Percentiles rank a stretch among this genome's conserved stretches.
Evolutionary conservation across 352 stramenopile genomes (phyloP).

Genomic region (Phytophthora nicotianae): DNA sequence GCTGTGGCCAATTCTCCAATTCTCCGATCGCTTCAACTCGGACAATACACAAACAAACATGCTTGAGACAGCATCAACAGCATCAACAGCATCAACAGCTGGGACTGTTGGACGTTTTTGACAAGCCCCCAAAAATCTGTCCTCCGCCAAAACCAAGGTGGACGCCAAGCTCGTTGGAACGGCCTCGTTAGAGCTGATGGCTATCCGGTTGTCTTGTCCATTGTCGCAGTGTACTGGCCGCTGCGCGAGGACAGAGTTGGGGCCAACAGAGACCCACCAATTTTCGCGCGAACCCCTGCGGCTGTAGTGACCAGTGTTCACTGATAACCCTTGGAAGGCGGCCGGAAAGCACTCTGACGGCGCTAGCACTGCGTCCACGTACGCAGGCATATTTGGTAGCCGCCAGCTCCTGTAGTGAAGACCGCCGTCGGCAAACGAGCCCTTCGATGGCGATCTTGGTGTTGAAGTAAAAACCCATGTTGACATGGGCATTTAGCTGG

Average conservation of each 20-base stretch:
- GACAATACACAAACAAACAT: not conserved
- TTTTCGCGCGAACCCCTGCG: constrained; percentile 17
- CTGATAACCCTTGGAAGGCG: constrained; percentile 6
- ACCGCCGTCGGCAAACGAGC: constrained; percentile 8
- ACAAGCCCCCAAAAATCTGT: too few species aligned
- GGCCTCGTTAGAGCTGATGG: too few species aligned
- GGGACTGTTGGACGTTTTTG: too few species aligned
- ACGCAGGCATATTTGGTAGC: too few species aligned
- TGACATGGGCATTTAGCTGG: not conserved
- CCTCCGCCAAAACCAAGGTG: too few species aligned
- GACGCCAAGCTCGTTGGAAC: constrained; percentile 10
- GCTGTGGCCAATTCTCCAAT: too few species aligned
- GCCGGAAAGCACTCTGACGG: too few species aligned
- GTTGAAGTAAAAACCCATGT: constrained; percentile 11
- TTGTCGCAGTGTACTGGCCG: constrained; percentile 1
- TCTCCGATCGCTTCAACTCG: not conserved
- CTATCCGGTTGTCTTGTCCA: not conserved
- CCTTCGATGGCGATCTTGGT: too few species aligned
- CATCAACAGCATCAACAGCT: not conserved
- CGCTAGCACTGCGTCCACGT: too few species aligned
- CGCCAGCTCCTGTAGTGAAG: too few species aligned
- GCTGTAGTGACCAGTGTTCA: too few species aligned
- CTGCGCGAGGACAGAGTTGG: constrained; percentile 10
- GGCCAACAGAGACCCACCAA: constrained; percentile 17
- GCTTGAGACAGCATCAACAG: not conserved